Base-by-base conservation (phyloP, 106 monocot genomes). In the Dactylorhiza incarnata region DNA sequence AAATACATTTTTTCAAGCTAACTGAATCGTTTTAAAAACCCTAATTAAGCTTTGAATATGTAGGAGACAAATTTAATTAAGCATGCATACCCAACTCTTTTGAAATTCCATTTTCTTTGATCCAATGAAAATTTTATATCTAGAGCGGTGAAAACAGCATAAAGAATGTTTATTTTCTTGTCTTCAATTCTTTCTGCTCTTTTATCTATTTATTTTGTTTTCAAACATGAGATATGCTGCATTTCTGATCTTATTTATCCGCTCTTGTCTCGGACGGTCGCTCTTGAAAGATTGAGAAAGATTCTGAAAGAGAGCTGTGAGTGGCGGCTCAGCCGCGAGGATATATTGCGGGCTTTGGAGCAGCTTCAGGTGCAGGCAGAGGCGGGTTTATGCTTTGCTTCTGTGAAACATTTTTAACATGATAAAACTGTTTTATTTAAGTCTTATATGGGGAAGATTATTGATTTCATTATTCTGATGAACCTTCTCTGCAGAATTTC, bases 301-400 rank as follows among this genome's bases (percentile, higher is more conserved):
- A 46, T 71, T 16, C 46, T 71, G 5, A 71, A 46, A 47, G 70
- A 71, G 17, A 46, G 47, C 45, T 3, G 5, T 0, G 46, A 19
- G 13, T 19, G 46, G 17, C 3, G 17, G 5, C 5, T 71, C 19
- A 46, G 17, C 70, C 70, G 70, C 16, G 17, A n/a, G 17, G 70
- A 71, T 24, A 71, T 71, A 71, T n/a, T 71, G 45, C 14, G n/a
- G 47, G 70, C 70, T 71, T n/a, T 71, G 6, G 70, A 71, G 19
- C 45, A 48, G 45, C 70, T 71, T 48, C 70, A 71, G 19, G 14
- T 19, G 7, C 46, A 47, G 7, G 70, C 70, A 47, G 70, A 71
- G 46, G 47, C 2, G 6, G 70, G 17, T 46, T n/a, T 71, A 19
- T 71, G 47, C 47, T 71, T 71, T 47, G 70, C 46, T 71, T n/a